Evolutionary conservation across 352 stramenopile species (phyloP).

Genomic region (Pythium oligandrum): DNA sequence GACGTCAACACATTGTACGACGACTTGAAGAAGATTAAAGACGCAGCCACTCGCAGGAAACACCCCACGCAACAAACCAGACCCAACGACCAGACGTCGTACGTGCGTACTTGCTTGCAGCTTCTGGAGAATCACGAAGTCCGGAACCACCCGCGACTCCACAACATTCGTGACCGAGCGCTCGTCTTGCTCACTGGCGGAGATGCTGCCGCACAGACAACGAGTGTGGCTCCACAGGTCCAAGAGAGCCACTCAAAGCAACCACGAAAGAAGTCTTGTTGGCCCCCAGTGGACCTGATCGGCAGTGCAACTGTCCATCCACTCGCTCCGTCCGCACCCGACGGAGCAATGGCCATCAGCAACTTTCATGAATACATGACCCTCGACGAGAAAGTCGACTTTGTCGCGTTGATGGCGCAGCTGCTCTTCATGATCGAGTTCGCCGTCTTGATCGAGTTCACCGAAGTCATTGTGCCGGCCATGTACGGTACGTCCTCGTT

Average conservation of each 20-base stretch:
- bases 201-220: too few species aligned
- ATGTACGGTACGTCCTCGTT: background rate
- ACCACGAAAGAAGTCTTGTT: background rate
- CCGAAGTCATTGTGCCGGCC: background rate
- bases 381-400: background rate
- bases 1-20: background rate
- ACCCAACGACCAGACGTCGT: too few species aligned
- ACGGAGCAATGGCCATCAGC: background rate
- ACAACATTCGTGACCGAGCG: too few species aligned
- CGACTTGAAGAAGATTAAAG: too few species aligned
- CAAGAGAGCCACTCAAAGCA: background rate
- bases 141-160: too few species aligned
- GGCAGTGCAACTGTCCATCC: background rate
- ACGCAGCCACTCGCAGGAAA: too few species aligned
- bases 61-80: background rate
- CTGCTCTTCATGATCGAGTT: constrained; percentile 1
- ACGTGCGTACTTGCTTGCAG: too few species aligned
- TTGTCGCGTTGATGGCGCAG: background rate
- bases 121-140: too few species aligned
- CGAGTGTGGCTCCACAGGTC: background rate
- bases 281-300: too few species aligned
- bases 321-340: too few species aligned
- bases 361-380: background rate
- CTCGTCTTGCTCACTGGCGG: too few species aligned
- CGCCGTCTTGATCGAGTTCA: background rate